Evolutionary conservation across 441 rosid species (phyloP).

Genomic region (Theobroma grandiflorum): DNA sequence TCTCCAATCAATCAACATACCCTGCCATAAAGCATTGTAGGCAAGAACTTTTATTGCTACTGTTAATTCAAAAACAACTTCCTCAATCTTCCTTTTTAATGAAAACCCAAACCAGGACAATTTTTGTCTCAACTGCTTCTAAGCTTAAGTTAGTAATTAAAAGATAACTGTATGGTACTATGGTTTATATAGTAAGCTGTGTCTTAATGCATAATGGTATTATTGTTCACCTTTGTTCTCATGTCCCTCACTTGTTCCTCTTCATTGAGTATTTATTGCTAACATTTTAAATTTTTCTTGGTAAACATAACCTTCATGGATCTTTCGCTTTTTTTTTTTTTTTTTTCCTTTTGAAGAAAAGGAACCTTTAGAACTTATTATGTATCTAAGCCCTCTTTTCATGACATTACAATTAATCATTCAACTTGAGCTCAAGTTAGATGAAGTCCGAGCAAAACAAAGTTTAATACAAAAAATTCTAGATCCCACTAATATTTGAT

Average conservation of each 20-base stretch:
- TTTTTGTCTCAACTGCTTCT: neutral
- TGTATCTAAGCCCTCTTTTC: neutral
- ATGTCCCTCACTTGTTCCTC: neutral
- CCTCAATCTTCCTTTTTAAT: neutral
- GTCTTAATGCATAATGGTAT: neutral
- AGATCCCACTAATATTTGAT: neutral
- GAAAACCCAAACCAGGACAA: neutral
- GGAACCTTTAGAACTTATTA: neutral
- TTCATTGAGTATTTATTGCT: neutral
- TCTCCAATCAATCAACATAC: neutral
- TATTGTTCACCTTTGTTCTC: neutral
- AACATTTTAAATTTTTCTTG: neutral
- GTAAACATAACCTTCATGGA: neutral
- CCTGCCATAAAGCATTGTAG: neutral
- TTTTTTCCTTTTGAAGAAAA: neutral
- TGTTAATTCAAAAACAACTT: neutral
- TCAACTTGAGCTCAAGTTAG: neutral
- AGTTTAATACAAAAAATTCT: neutral
- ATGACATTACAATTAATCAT: neutral
- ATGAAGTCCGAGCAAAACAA: neutral
- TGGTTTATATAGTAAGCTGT: neutral
- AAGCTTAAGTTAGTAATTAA: neutral
- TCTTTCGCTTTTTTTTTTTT: no score
- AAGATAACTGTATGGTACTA: neutral
- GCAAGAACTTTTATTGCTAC: neutral